phyloP scores from a whole-genome alignment of 495 filamentous ascomycete genomes.

The Annulohypoxylon maeteangense region DNA sequence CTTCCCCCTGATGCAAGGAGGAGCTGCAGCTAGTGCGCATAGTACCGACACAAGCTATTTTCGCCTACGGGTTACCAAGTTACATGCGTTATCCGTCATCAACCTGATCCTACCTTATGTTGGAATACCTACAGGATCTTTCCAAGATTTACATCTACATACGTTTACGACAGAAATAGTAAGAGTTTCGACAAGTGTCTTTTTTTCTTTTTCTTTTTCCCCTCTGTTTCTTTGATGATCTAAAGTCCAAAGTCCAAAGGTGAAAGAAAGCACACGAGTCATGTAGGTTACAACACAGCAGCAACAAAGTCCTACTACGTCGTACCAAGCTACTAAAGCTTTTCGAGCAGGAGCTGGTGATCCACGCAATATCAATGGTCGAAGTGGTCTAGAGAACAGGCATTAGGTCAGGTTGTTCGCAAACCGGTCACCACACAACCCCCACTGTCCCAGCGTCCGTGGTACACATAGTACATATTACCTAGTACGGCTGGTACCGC shows the following conservation, averaged over 20 bases:
- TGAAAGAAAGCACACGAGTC: constrained; percentile 31
- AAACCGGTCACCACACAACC: not conserved
- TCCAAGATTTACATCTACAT: not conserved
- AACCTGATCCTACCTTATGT: constrained; percentile 5
- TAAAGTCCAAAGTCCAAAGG: not conserved
- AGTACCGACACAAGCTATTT: constrained; percentile 4
- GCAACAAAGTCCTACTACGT: constrained; percentile 11
- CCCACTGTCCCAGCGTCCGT: not conserved
- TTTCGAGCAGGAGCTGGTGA: constrained; percentile 17
- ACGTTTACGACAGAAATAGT: constrained; percentile 38
- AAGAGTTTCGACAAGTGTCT: constrained; percentile 12
- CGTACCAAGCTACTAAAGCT: constrained; percentile 29
- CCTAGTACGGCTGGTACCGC: not conserved
- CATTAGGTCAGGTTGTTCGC: not conserved
- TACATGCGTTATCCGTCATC: constrained; percentile 27
- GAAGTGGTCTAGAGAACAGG: not conserved
- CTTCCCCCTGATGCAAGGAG: constrained; percentile 37
- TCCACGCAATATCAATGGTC: constrained; percentile 23
- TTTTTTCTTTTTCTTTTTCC: constrained; percentile 2
- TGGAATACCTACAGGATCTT: constrained; percentile 12
- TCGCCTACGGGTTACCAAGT: not conserved
- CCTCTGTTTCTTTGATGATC: constrained; percentile 14
- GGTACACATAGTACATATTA: constrained; percentile 1
- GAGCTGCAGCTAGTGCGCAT: constrained; percentile 6
- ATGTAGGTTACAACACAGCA: constrained; percentile 3